A percentile compares a stretch with the other conserved stretches of the same genome.
Conservation (phyloP, 2,329 filamentous ascomycete genomes). For the Calycina herbarum region DNA sequence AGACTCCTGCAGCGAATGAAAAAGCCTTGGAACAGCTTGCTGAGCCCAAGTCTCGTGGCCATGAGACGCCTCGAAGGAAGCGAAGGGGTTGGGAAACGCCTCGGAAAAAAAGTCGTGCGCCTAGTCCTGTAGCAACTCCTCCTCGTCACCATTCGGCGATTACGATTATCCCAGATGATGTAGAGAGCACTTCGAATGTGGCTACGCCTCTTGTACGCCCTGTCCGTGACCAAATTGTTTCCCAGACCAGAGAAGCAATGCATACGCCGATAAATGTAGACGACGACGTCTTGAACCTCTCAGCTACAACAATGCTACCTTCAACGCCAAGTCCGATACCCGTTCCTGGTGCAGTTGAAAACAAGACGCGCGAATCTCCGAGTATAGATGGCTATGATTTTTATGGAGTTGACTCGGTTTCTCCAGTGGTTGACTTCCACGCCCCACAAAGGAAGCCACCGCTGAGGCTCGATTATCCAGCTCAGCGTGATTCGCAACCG, state of each 20-base stretch:
- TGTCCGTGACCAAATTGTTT: constrained; percentile 39
- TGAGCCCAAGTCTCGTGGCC: not conserved
- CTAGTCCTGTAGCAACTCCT: not conserved
- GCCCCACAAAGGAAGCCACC: constrained; percentile 43
- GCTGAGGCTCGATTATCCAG: constrained; percentile 38
- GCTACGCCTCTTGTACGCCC: constrained; percentile 60
- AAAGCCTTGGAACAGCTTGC: constrained; percentile 1
- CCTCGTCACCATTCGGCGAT: constrained; percentile 23
- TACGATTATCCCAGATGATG: constrained; percentile 42
- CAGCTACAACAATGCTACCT: constrained; percentile 24
- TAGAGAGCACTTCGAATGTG: constrained; percentile 63
- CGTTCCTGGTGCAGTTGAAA: constrained; percentile 27
- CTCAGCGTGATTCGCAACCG: not conserved
- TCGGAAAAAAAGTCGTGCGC: constrained; percentile 22
- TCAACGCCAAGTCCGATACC: constrained; percentile 31
- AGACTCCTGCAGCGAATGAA: constrained; percentile 34
- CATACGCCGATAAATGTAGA: constrained; percentile 35
- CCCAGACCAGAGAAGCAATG: constrained; percentile 29
- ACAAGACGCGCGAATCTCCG: constrained; percentile 24
- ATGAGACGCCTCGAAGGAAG: constrained; percentile 8
- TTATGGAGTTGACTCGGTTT: constrained; percentile 58
- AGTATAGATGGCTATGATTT: constrained; percentile 62
- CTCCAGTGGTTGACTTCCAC: constrained; percentile 54
- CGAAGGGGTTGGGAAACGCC: constrained; percentile 30
- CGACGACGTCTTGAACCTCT: constrained; percentile 32